These are phyloP conservation scores for Gnomoniopsis smithogilvyi DNA, from an alignment of 2,329 filamentous ascomycete genomes.

Conservation along the genomic window DNA sequence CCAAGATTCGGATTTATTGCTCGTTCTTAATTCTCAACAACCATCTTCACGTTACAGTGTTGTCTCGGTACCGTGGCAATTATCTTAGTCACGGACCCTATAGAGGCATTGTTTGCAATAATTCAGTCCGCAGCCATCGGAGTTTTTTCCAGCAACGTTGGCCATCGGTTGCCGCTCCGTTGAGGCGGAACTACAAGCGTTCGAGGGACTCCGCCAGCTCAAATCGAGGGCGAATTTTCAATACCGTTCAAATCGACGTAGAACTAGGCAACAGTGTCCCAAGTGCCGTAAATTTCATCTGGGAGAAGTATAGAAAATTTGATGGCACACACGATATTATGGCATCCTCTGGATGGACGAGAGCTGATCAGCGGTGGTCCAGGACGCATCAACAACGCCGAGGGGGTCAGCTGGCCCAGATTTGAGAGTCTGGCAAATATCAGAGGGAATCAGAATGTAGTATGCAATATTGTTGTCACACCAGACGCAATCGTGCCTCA, in stretches of 20 bases:
- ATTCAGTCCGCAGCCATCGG: constrained; percentile 26
- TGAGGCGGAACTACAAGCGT: constrained; percentile 25
- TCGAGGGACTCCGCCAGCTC: constrained; percentile 16
- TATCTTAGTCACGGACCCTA: constrained; percentile 32
- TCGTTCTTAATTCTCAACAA: neutral
- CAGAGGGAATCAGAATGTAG: constrained; percentile 8
- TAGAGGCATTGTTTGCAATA: constrained; percentile 30
- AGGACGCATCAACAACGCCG: constrained; percentile 15
- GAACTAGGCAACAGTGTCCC: constrained; percentile 18
- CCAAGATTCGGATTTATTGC: neutral
- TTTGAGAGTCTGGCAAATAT: constrained; percentile 9
- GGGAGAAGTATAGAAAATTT: constrained; percentile 18
- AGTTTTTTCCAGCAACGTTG: constrained; percentile 23
- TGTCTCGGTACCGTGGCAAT: constrained; percentile 2
- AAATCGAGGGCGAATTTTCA: neutral
- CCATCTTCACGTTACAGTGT: neutral
- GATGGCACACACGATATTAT: constrained; percentile 12
- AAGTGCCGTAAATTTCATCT: constrained; percentile 10
- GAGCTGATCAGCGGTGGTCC: neutral
- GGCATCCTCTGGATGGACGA: neutral
- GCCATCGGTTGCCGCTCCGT: constrained; percentile 28
- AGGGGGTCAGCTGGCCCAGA: neutral
- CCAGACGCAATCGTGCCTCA: constrained; percentile 18
- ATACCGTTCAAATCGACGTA: constrained; percentile 18
- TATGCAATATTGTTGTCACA: constrained; percentile 20